These are phyloP conservation scores for Solanum dulcamara DNA, from an alignment of 257 asterid genomes.

Conservation along the genomic window DNA sequence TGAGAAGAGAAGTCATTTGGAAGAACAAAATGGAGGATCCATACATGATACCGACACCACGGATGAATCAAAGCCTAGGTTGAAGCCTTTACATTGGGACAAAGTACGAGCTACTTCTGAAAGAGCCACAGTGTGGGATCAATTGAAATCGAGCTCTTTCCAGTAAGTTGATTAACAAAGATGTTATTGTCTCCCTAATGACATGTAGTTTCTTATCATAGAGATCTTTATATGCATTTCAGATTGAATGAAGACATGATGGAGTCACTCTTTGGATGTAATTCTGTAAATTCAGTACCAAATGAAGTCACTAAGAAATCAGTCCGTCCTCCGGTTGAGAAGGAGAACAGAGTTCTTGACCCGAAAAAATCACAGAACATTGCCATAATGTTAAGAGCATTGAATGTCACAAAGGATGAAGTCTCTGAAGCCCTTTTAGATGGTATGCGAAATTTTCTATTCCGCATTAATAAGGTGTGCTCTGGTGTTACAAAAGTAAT, in stretches of 20 bases:
- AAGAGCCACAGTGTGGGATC: conserved; percentile 9
- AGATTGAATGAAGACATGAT: conserved; percentile 6
- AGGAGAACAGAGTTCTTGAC: conserved; percentile 11
- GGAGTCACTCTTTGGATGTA: conserved; percentile 2
- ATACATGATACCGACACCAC: conserved; percentile 29
- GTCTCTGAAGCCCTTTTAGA: conserved; percentile 7
- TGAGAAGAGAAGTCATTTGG: conserved; percentile 13
- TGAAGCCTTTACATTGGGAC: conserved; percentile 13
- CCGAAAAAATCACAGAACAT: conserved; percentile 14
- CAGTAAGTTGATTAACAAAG: background rate
- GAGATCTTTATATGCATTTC: background rate
- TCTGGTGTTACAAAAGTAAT: background rate
- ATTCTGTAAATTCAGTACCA: background rate
- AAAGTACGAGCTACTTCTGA: conserved; percentile 9
- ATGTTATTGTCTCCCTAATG: background rate
- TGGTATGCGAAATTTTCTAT: background rate
- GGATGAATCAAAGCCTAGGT: conserved; percentile 42
- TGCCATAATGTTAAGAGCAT: conserved; percentile 12
- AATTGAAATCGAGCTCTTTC: conserved; percentile 10
- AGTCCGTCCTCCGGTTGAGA: background rate
- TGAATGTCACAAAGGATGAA: conserved; percentile 12
- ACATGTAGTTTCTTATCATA: background rate
- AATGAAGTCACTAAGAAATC: background rate
- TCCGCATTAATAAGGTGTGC: background rate
- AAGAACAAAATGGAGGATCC: conserved; percentile 16